These are phyloP conservation scores for Mortierella sp. DNA, from an alignment of 371 early-diverging fungal species.

Conservation along the genomic window DNA sequence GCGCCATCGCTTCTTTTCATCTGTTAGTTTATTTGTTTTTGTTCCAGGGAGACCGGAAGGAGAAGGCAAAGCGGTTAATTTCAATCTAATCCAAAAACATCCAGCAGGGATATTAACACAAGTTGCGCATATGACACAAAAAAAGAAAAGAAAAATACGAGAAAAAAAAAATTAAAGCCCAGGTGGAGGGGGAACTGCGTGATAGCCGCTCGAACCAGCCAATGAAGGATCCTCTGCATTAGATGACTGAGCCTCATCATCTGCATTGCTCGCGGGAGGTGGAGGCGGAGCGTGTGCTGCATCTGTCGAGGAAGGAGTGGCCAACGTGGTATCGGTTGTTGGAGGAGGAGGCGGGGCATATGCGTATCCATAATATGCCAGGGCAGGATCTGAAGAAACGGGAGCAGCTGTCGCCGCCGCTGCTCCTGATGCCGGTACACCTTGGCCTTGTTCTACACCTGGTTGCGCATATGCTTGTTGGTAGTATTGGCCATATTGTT, in stretches of 20 bases:
- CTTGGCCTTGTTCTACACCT: slow-evolving; percentile 51
- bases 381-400: slow-evolving; percentile 36
- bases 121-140: background rate
- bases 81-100: slow-evolving; percentile 7
- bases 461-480: slow-evolving; percentile 57
- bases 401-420: slow-evolving; percentile 26
- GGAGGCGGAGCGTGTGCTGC: slow-evolving; percentile 24
- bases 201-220: slow-evolving; percentile 3
- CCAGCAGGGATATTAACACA: background rate
- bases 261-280: slow-evolving; percentile 10
- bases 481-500: slow-evolving; percentile 58
- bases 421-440: slow-evolving; percentile 31
- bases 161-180: background rate
- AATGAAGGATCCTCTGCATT: background rate
- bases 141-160: background rate
- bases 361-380: slow-evolving; percentile 60
- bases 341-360: slow-evolving; percentile 47
- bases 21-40: slow-evolving; percentile 9
- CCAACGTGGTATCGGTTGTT: slow-evolving; percentile 23
- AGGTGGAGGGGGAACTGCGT: slow-evolving; percentile 8
- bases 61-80: slow-evolving; percentile 8
- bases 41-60: background rate
- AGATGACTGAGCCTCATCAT: slow-evolving; percentile 3
- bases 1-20: slow-evolving; percentile 7
- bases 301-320: slow-evolving; percentile 25